phyloP scores from a whole-genome alignment of 306 rosid genomes.

The Vicia sativa region DNA sequence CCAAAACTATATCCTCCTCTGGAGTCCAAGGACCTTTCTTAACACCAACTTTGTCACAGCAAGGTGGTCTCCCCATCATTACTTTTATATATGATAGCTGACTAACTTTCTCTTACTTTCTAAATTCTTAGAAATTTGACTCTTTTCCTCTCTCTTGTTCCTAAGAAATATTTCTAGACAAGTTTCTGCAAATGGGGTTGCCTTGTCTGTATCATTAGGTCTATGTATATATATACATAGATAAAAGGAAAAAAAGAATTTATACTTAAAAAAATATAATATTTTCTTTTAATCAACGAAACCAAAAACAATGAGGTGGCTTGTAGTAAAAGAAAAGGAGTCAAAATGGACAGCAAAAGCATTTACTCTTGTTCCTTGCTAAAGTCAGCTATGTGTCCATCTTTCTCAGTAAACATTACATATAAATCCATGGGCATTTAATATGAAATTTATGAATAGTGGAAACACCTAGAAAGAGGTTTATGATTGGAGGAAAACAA shows the following conservation, averaged over 20 bases:
- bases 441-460: slow-evolving; percentile 2
- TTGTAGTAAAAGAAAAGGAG: slow-evolving; percentile 40
- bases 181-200: slow-evolving; percentile 46
- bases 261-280: slow-evolving; percentile 31
- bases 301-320: neutral
- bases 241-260: neutral
- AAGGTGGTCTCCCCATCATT: slow-evolving; percentile 81
- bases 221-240: slow-evolving; percentile 23
- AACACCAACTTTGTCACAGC: slow-evolving; percentile 70
- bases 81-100: neutral
- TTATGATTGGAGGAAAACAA: neutral
- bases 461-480: slow-evolving; percentile 18
- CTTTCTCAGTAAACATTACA: slow-evolving; percentile 18
- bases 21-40: slow-evolving; percentile 99
- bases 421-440: slow-evolving; percentile 27
- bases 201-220: slow-evolving; percentile 33
- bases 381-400: slow-evolving; percentile 46
- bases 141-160: neutral
- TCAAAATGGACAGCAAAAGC: slow-evolving; percentile 52
- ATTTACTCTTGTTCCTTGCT: slow-evolving; percentile 53
- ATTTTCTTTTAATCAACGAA: neutral
- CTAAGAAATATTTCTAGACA: slow-evolving; percentile 35
- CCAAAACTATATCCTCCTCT: slow-evolving; percentile 88
- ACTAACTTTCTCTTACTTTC: neutral
- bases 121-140: neutral